Conservation (phyloP, 1,139 yeast genomes). For the Candida gigantensis region DNA sequence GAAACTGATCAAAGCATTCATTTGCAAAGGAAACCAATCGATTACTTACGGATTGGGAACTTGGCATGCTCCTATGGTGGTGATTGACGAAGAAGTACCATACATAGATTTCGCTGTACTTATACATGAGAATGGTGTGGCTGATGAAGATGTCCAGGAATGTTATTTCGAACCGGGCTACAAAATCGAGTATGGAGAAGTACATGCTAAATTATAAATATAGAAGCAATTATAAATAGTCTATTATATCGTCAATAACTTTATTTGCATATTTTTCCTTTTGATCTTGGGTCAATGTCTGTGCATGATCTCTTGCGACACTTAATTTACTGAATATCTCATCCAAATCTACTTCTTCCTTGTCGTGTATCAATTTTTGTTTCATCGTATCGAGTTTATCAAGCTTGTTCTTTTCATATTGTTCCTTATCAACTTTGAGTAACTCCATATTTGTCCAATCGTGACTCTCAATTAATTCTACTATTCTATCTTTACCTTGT, state of each 20-base stretch:
- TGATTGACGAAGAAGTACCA: slow-evolving; percentile 51
- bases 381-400: slow-evolving; percentile 30
- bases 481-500: slow-evolving; percentile 30
- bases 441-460: slow-evolving; percentile 37
- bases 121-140: slow-evolving; percentile 78
- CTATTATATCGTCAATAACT: slow-evolving; percentile 39
- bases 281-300: slow-evolving; percentile 24
- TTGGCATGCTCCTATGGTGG: slow-evolving; percentile 94
- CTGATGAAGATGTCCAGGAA: slow-evolving; percentile 83
- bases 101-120: slow-evolving; percentile 80
- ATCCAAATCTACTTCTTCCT: slow-evolving; percentile 24
- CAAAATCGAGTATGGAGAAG: slow-evolving; percentile 29
- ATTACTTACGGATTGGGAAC: slow-evolving; percentile 79
- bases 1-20: slow-evolving; percentile 59
- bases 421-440: slow-evolving; percentile 10
- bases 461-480: slow-evolving; percentile 41
- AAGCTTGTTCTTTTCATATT: slow-evolving; percentile 22
- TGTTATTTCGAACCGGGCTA: slow-evolving; percentile 67
- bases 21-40: slow-evolving; percentile 81
- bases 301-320: slow-evolving; percentile 31
- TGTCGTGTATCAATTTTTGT: slow-evolving; percentile 22
- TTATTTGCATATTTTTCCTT: slow-evolving; percentile 33
- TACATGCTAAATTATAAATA: slow-evolving; percentile 16
- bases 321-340: slow-evolving; percentile 29
- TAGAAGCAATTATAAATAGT: slow-evolving; percentile 28